Conservation (phyloP, 2,329 filamentous ascomycete species). For the Nigrospora sphaerica region DNA sequence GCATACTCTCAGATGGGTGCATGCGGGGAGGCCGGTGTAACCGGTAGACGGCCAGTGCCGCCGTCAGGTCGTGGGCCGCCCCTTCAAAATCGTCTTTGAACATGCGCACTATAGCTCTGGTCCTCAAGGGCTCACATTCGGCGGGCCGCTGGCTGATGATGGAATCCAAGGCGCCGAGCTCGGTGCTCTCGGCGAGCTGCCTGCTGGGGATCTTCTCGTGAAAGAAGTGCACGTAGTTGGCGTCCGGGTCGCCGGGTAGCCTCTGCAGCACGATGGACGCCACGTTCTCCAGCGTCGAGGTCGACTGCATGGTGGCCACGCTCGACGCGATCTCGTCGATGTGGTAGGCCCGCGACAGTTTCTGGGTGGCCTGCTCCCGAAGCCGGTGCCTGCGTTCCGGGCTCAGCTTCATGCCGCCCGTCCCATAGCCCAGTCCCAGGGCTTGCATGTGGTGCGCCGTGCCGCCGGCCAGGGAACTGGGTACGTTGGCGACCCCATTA, state of each 20-base stretch:
- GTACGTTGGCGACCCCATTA: slow-evolving; percentile 60
- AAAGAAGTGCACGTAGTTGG: slow-evolving; percentile 87
- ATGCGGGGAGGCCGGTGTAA: slow-evolving; percentile 46
- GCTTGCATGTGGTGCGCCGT: slow-evolving; percentile 25
- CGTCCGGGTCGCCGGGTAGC: slow-evolving; percentile 61
- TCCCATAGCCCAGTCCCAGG: slow-evolving; percentile 49
- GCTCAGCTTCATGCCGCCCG: slow-evolving; percentile 60
- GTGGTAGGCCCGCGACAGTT: slow-evolving; percentile 69
- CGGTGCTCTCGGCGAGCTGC: slow-evolving; percentile 66
- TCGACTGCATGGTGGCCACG: slow-evolving; percentile 76
- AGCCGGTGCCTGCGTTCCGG: slow-evolving; percentile 71
- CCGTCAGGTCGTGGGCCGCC: slow-evolving; percentile 63
- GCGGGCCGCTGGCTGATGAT: slow-evolving; percentile 58
- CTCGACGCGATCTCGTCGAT: slow-evolving; percentile 79
- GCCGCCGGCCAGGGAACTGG: slow-evolving; percentile 40
- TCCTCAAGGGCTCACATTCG: slow-evolving; percentile 62
- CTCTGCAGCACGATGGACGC: slow-evolving; percentile 66
- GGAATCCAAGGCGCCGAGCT: slow-evolving; percentile 57
- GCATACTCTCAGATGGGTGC: slow-evolving; percentile 39
- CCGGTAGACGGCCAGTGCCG: slow-evolving; percentile 51
- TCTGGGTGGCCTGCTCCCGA: slow-evolving; percentile 72
- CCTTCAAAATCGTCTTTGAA: slow-evolving; percentile 70
- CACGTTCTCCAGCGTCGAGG: slow-evolving; percentile 70
- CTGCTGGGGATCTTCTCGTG: slow-evolving; percentile 81
- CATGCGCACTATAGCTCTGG: slow-evolving; percentile 64